Evolutionary conservation across 345 rosid species (phyloP).

Genomic region (Ricinus communis): DNA sequence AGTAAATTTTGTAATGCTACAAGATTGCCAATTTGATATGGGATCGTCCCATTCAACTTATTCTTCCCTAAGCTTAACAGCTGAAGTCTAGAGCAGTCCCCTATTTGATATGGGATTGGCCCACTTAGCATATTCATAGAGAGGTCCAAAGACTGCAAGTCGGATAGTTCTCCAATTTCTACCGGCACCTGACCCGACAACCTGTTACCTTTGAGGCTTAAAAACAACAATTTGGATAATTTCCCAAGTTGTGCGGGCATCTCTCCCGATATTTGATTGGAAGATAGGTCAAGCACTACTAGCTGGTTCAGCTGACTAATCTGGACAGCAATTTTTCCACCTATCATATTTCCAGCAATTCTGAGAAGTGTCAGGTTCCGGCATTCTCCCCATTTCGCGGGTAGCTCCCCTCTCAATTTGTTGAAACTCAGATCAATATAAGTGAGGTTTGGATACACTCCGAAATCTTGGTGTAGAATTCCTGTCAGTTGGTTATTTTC

Average conservation of each 20-base stretch:
- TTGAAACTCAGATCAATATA: slow-evolving; percentile 39
- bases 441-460: slow-evolving; percentile 34
- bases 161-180: slow-evolving; percentile 15
- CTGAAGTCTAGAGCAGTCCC: slow-evolving; percentile 21
- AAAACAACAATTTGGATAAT: slow-evolving; percentile 4
- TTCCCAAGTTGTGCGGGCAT: slow-evolving; percentile 29
- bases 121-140: slow-evolving; percentile 33
- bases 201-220: slow-evolving; percentile 23
- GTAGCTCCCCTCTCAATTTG: slow-evolving; percentile 26
- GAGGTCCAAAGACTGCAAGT: slow-evolving; percentile 21
- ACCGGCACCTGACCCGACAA: slow-evolving; percentile 26
- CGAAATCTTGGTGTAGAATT: slow-evolving; percentile 20
- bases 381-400: slow-evolving; percentile 34
- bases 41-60: slow-evolving; percentile 26
- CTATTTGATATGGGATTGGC: slow-evolving; percentile 27
- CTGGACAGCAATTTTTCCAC: slow-evolving; percentile 25
- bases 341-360: slow-evolving; percentile 24
- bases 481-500: slow-evolving; percentile 35
- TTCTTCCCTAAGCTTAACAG: slow-evolving; percentile 20
- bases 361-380: slow-evolving; percentile 14
- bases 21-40: slow-evolving; percentile 35
- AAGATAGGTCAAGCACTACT: slow-evolving; percentile 24
- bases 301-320: slow-evolving; percentile 23
- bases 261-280: slow-evolving; percentile 26
- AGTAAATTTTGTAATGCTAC: slow-evolving; percentile 26